Evolutionary conservation across 495 filamentous ascomycete genomes (phyloP).

Genomic region (Astrothelium macrocarpum): DNA sequence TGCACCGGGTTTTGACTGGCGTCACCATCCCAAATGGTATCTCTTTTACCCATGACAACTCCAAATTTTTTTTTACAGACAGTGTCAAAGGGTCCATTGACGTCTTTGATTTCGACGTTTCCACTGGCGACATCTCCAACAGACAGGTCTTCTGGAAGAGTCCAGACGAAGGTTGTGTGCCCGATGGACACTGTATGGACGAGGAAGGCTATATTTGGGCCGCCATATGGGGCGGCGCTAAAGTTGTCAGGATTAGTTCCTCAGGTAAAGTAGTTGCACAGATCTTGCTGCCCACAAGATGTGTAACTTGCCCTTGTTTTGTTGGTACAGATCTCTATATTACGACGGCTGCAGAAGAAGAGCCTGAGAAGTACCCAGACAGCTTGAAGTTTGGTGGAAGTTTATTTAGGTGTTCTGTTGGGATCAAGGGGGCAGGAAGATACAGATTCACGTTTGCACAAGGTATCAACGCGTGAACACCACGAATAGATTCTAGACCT

Average conservation of each 20-base stretch:
- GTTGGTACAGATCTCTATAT: slow-evolving; percentile 31
- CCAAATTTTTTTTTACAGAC: slow-evolving; percentile 72
- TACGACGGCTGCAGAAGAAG: slow-evolving; percentile 30
- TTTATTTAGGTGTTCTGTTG: slow-evolving; percentile 33
- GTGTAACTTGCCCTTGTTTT: slow-evolving; percentile 32
- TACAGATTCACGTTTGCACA: not conserved
- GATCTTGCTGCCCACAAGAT: slow-evolving; percentile 29
- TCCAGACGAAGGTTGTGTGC: slow-evolving; percentile 29
- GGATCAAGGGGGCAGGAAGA: slow-evolving; percentile 21
- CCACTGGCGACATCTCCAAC: slow-evolving; percentile 54
- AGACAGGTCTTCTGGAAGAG: slow-evolving; percentile 56
- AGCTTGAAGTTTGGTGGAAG: slow-evolving; percentile 26
- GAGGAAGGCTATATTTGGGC: slow-evolving; percentile 35
- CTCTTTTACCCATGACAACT: slow-evolving; percentile 55
- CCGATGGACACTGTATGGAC: slow-evolving; percentile 40
- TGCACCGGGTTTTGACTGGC: slow-evolving; percentile 50
- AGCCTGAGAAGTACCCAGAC: slow-evolving; percentile 25
- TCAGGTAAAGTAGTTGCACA: slow-evolving; percentile 32
- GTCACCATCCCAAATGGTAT: slow-evolving; percentile 84
- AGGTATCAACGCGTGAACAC: not conserved
- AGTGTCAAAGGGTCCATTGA: slow-evolving; percentile 62
- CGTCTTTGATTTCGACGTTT: slow-evolving; percentile 62
- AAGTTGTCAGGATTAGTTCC: slow-evolving; percentile 28
- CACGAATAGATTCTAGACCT: no score
- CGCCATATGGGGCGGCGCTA: slow-evolving; percentile 28